Evolutionary conservation across 768 basidiomycete species (phyloP).

Genomic region (Thelephora ganbajun): DNA sequence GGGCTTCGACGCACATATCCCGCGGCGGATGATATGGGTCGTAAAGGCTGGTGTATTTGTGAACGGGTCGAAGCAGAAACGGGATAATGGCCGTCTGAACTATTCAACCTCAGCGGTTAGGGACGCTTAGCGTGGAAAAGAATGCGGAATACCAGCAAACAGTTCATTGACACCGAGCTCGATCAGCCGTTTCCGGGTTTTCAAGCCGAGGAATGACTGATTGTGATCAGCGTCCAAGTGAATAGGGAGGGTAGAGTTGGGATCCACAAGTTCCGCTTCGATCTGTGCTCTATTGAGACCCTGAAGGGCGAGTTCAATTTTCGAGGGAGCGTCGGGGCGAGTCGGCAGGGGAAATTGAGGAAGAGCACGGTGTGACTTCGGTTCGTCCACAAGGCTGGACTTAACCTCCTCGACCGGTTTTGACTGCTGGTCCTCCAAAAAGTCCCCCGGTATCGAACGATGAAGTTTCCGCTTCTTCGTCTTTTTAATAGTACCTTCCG

Average conservation of each 20-base stretch:
- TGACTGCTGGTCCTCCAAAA: background rate
- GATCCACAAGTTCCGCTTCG: constrained; percentile 55
- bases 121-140: background rate
- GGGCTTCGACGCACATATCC: constrained; percentile 91
- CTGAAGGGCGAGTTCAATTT: constrained; percentile 56
- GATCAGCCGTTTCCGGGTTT: constrained; percentile 44
- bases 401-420: too few relatives aligned
- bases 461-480: constrained; percentile 2
- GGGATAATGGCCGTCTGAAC: constrained; percentile 87
- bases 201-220: constrained; percentile 40
- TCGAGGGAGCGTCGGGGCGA: constrained; percentile 55
- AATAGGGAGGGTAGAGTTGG: constrained; percentile 28
- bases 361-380: constrained; percentile 25
- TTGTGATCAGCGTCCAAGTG: constrained; percentile 24
- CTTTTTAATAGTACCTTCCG: background rate
- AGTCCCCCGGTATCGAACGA: constrained; percentile 1
- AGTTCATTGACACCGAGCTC: constrained; percentile 76
- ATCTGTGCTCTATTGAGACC: constrained; percentile 65
- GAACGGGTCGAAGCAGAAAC: constrained; percentile 40
- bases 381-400: constrained; percentile 3
- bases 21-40: constrained; percentile 48
- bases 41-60: constrained; percentile 27
- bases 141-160: constrained; percentile 59
- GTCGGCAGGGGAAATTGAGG: constrained; percentile 59
- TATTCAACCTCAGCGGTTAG: constrained; percentile 15